phyloP scores from a whole-genome alignment of 495 filamentous ascomycete genomes.

The Penicillium samsonianum region DNA sequence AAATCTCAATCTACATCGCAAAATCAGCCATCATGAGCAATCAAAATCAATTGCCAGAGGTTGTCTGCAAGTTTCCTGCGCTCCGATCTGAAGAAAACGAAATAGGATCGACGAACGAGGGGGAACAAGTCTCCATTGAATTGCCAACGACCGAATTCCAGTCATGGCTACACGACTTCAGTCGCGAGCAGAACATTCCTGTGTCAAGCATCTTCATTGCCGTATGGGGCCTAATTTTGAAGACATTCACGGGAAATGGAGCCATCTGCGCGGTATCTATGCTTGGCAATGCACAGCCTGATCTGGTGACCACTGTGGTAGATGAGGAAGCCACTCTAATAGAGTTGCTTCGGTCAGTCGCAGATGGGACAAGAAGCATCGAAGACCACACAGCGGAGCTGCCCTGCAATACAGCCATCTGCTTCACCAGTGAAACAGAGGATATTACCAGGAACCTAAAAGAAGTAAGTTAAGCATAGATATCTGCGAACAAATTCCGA shows the following conservation, averaged over 20 bases:
- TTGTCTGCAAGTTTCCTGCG: background rate
- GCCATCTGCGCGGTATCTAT: background rate
- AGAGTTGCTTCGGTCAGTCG: background rate
- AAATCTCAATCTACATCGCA: background rate
- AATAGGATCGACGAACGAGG: background rate
- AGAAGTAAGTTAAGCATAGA: background rate
- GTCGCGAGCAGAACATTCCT: background rate
- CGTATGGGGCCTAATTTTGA: conserved; percentile 1
- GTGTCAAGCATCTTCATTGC: background rate
- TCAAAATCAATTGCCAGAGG: background rate
- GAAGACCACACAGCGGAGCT: background rate
- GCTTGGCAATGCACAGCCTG: background rate
- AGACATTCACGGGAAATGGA: background rate
- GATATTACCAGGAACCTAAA: background rate
- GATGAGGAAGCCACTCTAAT: background rate
- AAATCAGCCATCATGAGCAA: background rate
- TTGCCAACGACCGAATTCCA: background rate
- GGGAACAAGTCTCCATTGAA: background rate
- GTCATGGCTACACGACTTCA: background rate
- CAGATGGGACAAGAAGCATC: background rate
- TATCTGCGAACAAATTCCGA: background rate
- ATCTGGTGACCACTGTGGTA: background rate
- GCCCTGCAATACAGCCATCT: background rate
- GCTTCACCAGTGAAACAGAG: background rate
- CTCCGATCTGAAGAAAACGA: background rate